These are phyloP conservation scores for Pleurotus pulmonarius DNA, from an alignment of 768 basidiomycete genomes.

Conservation along the genomic window DNA sequence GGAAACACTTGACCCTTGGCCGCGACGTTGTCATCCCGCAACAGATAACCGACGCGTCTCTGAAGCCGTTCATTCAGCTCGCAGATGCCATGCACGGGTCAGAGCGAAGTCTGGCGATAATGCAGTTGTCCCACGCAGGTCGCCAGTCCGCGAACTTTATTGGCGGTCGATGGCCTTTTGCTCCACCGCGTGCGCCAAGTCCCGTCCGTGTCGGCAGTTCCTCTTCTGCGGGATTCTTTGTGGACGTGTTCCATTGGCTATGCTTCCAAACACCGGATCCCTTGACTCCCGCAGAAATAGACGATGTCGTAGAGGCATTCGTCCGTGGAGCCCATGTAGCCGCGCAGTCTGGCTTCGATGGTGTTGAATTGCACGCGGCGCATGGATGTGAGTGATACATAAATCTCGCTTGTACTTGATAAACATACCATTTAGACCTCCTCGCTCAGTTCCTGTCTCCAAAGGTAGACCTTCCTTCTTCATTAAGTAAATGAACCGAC, in stretches of 20 bases:
- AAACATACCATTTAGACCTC: slow-evolving; percentile 46
- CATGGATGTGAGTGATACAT: slow-evolving; percentile 69
- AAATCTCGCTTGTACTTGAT: neutral
- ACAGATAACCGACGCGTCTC: slow-evolving; percentile 32
- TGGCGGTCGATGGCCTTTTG: slow-evolving; percentile 61
- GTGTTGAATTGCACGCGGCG: slow-evolving; percentile 78
- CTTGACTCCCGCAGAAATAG: slow-evolving; percentile 61
- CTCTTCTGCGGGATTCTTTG: slow-evolving; percentile 20
- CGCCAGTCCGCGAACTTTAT: slow-evolving; percentile 77
- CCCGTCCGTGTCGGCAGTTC: slow-evolving; percentile 43
- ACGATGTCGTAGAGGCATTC: slow-evolving; percentile 57
- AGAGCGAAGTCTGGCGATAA: slow-evolving; percentile 44
- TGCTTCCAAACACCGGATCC: slow-evolving; percentile 61
- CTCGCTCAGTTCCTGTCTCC: slow-evolving; percentile 75
- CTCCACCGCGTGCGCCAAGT: slow-evolving; percentile 70
- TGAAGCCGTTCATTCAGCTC: slow-evolving; percentile 48
- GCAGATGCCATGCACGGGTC: slow-evolving; percentile 44
- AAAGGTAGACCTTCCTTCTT: slow-evolving; percentile 39
- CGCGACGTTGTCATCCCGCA: slow-evolving; percentile 65
- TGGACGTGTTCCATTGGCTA: slow-evolving; percentile 36
- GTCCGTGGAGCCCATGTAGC: slow-evolving; percentile 66
- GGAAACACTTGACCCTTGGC: slow-evolving; percentile 63
- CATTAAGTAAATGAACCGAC: neutral
- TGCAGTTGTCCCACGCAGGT: slow-evolving; percentile 83
- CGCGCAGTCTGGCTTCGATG: slow-evolving; percentile 72